Conservation (phyloP, 495 filamentous ascomycete species). For the Xylaria curta region DNA sequence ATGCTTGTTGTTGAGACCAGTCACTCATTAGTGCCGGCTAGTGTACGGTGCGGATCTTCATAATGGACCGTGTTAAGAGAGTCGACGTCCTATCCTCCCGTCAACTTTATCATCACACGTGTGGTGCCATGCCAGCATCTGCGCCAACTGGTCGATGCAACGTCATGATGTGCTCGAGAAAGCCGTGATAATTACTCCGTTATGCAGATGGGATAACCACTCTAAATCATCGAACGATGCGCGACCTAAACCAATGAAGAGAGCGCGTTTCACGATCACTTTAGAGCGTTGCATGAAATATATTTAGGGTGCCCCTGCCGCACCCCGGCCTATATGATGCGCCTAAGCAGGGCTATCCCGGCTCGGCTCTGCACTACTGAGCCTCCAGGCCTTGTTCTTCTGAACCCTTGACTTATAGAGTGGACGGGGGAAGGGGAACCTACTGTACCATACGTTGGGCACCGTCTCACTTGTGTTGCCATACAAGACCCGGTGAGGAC, state of each 20-base stretch:
- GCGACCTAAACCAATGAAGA: conserved; percentile 9
- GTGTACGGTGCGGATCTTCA: background rate
- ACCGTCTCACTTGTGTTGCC: conserved; percentile 16
- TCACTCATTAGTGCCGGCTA: background rate
- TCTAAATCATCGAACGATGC: conserved; percentile 21
- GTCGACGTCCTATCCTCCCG: background rate
- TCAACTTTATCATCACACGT: background rate
- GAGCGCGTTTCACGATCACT: conserved; percentile 15
- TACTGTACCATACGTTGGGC: conserved; percentile 5
- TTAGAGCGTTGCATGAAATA: conserved; percentile 16
- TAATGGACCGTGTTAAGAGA: background rate
- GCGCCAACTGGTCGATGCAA: conserved; percentile 11
- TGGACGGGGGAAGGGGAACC: background rate
- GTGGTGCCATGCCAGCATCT: conserved; percentile 18
- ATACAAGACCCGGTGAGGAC: conserved; percentile 24
- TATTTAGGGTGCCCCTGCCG: conserved; percentile 18
- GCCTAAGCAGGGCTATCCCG: conserved; percentile 24
- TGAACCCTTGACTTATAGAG: conserved; percentile 14
- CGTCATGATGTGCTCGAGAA: conserved; percentile 4
- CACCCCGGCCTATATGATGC: conserved; percentile 26
- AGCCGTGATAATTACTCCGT: conserved; percentile 20
- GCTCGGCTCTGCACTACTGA: conserved; percentile 1
- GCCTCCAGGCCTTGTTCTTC: conserved; percentile 14
- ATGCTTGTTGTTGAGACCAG: background rate
- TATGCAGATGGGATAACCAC: conserved; percentile 5